Evolutionary conservation across 352 stramenopile genomes (phyloP).

Genomic region (Nothophytophthora sp.): DNA sequence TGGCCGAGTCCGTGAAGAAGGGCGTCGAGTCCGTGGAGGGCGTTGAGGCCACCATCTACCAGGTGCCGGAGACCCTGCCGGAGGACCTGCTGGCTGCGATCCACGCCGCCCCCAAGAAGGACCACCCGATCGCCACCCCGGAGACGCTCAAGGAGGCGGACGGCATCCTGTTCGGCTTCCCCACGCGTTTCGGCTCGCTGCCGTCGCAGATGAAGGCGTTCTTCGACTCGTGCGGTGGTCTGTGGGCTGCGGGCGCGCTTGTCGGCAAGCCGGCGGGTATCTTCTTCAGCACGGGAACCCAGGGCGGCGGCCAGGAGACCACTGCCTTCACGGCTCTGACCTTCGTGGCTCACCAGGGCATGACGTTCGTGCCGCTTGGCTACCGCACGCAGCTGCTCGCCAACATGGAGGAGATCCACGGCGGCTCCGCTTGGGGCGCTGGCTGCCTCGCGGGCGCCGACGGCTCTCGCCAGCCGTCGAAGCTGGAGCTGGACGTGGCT

Average conservation of each 20-base stretch:
- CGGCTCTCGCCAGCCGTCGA: slow-evolving; percentile 15
- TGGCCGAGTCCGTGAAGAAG: slow-evolving; percentile 14
- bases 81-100: slow-evolving; percentile 13
- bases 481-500: slow-evolving; percentile 14
- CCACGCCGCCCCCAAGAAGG: slow-evolving; percentile 17
- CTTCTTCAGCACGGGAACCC: slow-evolving; percentile 15
- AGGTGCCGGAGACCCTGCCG: slow-evolving; percentile 13
- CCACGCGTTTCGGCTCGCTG: slow-evolving; percentile 16
- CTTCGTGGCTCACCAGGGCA: slow-evolving; percentile 13
- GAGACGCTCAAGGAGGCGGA: slow-evolving; percentile 13
- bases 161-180: slow-evolving; percentile 18
- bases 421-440: slow-evolving; percentile 8
- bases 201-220: slow-evolving; percentile 18
- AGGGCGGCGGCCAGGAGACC: slow-evolving; percentile 14
- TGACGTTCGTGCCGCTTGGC: slow-evolving; percentile 13
- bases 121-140: slow-evolving; percentile 15
- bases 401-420: slow-evolving; percentile 18
- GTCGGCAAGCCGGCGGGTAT: slow-evolving; percentile 12
- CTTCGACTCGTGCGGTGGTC: slow-evolving; percentile 17
- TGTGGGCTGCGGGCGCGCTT: slow-evolving; percentile 6
- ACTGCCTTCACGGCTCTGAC: slow-evolving; percentile 14
- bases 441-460: slow-evolving; percentile 4
- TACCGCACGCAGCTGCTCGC: slow-evolving; percentile 10
- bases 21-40: slow-evolving; percentile 15
- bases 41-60: slow-evolving; percentile 16